Evolutionary conservation across 1,139 yeast genomes (phyloP), one percentile per base, ranked within the genome.

Genomic region (Lizanozyma gosingica): DNA sequence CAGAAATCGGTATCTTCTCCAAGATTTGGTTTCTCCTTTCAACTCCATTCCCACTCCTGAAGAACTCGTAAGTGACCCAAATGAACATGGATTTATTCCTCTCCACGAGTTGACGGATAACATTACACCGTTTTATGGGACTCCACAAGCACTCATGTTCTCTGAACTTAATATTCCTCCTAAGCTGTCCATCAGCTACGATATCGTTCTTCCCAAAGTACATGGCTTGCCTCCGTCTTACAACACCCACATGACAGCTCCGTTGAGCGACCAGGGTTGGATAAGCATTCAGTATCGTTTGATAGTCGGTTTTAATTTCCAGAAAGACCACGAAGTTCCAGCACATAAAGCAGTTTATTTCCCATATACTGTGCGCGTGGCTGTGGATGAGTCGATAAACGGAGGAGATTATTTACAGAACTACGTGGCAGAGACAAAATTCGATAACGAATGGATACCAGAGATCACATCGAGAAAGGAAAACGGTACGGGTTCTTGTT

Each of bases 241-340:
- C 50, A 69, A 69, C 46, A 49, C 68, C 8, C 51, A 57, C 18
- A 71, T 67, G 73, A 65, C 73, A 0, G 73, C 73, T 0, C 54
- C 65, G 1, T 59, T 61, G 2, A 59, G 69, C 34, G 75, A 69
- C 42, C 71, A 63, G 43, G 75, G 73, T 0, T 56, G 60, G 47
- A 50, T 65, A 2, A 65, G 71, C 43, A 62, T 68, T 3, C 52
- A 56, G 36, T 69, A 69, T 47, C 59, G 65, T 48, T 47, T 69
- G 42, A 55, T 65, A 14, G 56, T 68, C 3, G 73, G 73, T 3
- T 48, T 65, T 17, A 22, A 22, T 11, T 22, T 22, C 29, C 29
- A 22, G 33, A 48, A 48, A 15, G 40, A 43, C 2, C 32, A 41
- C n/a, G 42, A 51, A 32, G 44, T 47, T 3, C 47, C 65, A 44